Base-by-base conservation (phyloP, 768 basidiomycete genomes). In the Boletellus ananas region DNA sequence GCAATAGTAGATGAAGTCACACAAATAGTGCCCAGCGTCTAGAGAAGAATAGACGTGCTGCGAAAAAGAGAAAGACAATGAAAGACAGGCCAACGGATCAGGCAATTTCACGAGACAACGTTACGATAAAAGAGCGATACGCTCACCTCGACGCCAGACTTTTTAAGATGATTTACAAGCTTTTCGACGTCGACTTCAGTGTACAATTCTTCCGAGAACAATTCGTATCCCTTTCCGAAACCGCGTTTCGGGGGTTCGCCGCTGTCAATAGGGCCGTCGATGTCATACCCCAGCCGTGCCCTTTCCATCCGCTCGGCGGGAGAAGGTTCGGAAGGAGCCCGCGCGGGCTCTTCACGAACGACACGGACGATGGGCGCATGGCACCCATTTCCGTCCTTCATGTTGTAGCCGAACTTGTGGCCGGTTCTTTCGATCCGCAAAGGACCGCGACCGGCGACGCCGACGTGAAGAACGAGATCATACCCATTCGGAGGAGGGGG, bases 1-100 rank as follows among this genome's bases (percentile, higher is more conserved):
- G 60, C 84, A 84, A 59, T 85, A 90, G 63, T 84, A 87, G 51
- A 84, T 78, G 64, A 84, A 89, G 68, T 89, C 87, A 62, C 83
- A 86, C 11, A 88, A 68, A 64, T 82, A 90, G 62, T 85, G 84
- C 0, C 86, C 87, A 14, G 85, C 83, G 60, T 89, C 87, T 75
- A 83, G 78, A 3, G 86, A 87, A 17, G 83, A 76, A 61, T 83
- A 81, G 18, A 87, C 81, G 69, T 83, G 75, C 83, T 87, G 58
- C 43, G 43, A 45, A 27, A 16, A n/a, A 6, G 23, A 25, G 7
- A 6, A 25, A 4, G 23, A 25, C 1, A 6, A 25, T 5, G 23
- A 25, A 25, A 5, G 23, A 25, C 23, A 6, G 18, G 21, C 6
- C 35, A 34, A 50, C 17, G 33, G 25, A 45, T 52, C 39, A 54